Conservation (phyloP, 176 grass and related monocot species). For the Aegilops bicornis region DNA sequence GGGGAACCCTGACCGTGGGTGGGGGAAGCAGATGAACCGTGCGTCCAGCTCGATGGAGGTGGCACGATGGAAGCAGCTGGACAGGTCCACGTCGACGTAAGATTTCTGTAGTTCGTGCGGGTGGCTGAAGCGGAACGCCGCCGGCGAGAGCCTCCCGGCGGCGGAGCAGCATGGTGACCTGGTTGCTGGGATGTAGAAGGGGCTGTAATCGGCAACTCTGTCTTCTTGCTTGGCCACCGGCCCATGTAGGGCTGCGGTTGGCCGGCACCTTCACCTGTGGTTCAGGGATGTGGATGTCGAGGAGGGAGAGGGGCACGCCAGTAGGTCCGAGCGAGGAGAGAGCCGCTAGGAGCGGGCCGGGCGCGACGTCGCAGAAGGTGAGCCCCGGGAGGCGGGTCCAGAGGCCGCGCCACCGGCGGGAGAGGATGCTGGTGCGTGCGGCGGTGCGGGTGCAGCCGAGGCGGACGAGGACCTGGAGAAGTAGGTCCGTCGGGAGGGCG, state of each 20-base stretch:
- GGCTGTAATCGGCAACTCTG: too few relatives aligned
- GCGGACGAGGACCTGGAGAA: not conserved
- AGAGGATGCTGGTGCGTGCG: not conserved
- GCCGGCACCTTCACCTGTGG: too few relatives aligned
- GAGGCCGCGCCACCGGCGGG: not conserved
- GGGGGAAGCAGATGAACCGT: not conserved
- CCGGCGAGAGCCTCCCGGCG: not conserved
- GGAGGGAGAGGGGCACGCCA: not conserved
- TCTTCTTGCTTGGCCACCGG: too few relatives aligned
- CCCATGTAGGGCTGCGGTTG: too few relatives aligned
- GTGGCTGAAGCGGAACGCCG: not conserved
- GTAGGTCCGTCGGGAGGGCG: not conserved
- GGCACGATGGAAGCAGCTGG: not conserved
- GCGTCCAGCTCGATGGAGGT: not conserved
- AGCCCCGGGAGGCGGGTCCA: not conserved
- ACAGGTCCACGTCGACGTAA: not conserved
- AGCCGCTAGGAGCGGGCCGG: not conserved
- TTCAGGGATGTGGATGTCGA: not conserved
- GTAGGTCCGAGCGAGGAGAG: not conserved
- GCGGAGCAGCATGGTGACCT: not conserved
- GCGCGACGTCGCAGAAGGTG: not conserved
- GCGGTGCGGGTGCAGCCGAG: not conserved
- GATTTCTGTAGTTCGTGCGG: not conserved
- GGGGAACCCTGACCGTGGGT: not conserved
- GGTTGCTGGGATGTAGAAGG: not conserved